Conservation (phyloP, 192 early-diverging fungal genomes). For the Oehlia diaphana region DNA sequence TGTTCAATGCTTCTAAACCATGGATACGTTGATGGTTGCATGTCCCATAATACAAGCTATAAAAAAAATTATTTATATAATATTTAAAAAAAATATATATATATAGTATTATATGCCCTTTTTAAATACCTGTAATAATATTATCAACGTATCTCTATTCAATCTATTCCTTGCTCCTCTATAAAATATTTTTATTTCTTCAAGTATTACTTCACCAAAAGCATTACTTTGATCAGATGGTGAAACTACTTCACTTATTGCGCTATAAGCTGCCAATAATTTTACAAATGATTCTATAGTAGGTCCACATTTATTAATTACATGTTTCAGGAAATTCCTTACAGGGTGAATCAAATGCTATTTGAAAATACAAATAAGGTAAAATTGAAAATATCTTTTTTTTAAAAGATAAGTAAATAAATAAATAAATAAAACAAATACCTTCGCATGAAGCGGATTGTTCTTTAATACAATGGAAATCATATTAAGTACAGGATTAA, state of each 20-base stretch:
- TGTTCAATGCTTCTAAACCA: slow-evolving; percentile 43
- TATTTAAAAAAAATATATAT: too few species aligned
- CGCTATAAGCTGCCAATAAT: slow-evolving; percentile 39
- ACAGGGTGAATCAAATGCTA: slow-evolving; percentile 38
- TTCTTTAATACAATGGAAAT: slow-evolving; percentile 41
- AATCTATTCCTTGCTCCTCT: slow-evolving; percentile 21
- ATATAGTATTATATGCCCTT: not conserved
- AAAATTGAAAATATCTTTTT: not conserved
- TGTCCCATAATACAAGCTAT: slow-evolving; percentile 46
- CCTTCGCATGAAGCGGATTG: slow-evolving; percentile 39
- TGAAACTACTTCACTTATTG: slow-evolving; percentile 30
- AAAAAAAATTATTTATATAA: not conserved
- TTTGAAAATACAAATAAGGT: not conserved
- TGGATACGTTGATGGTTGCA: slow-evolving; percentile 13
- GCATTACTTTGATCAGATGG: slow-evolving; percentile 29
- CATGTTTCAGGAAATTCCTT: slow-evolving; percentile 37
- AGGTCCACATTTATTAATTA: slow-evolving; percentile 36
- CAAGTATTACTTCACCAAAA: slow-evolving; percentile 45
- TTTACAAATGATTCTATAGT: slow-evolving; percentile 39
- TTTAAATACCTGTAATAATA: slow-evolving; percentile 39
- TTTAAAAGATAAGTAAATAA: not conserved
- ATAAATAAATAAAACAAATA: not conserved
- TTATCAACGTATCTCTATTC: slow-evolving; percentile 40
- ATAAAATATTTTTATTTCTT: slow-evolving; percentile 38
- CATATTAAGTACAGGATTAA: slow-evolving; percentile 46